Base-by-base conservation (phyloP, 192 early-diverging fungal genomes). In the Chytriomyces sp. region DNA sequence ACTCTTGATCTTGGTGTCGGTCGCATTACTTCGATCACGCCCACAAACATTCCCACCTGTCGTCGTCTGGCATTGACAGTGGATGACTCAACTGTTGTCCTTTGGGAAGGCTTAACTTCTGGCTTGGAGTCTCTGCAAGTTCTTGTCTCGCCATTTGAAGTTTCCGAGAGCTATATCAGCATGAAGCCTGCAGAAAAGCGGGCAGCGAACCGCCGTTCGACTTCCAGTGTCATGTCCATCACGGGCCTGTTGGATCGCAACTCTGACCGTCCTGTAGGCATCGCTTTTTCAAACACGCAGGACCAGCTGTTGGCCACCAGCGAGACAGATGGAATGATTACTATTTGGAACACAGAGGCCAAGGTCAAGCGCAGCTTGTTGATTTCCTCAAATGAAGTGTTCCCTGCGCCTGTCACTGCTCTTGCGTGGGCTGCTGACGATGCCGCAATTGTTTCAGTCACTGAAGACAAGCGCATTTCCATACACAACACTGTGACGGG, bases 401-500 rank as follows among this genome's bases (percentile, higher is more conserved):
- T 59, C 19, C 74, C 74, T 25, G 74, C 74, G 4, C 74, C 74
- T 6, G 58, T 75, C 6, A 69, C 57, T 36, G 40, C 61, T 6
- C 59, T 75, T 53, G 65, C 56, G 6, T 75, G 74, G 74, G 74
- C 74, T 26, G 19, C 55, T 22, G 74, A 75, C 38, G 74, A 75
- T 52, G 74, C 74, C 25, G 64, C 74, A 19, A 32, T 75, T 5
- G 66, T 75, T 5, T 75, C 74, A 4, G 10, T 69, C 39, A 68
- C 74, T 59, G 74, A 75, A 37, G 74, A 75, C 33, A 75, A 75
- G 33, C 64, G 74, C 12, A 38, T 75, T 39, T 54, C 64, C 12
- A 69, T 75, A 28, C 74, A 75, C 52, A 75, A 75, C 65, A 75
- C 74, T 19, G 74, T 75, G 8, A 75, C 74, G 40, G 74, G 74